Conservation (phyloP, 176 grass and related monocot species). For the bread wheat (Triticum aestivum) region IWGSC_CS_RefSeq_v2.1 NC_057808.1:78142717-78143216, state of each 20-base stretch:
- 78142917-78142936: not conserved
- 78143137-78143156: not conserved
- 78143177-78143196: not conserved
- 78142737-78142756: not conserved
- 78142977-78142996: not conserved
- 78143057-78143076: constrained; percentile 5
- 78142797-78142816: constrained; percentile 32
- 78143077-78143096: constrained; percentile 10
- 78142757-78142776: not conserved
- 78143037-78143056: not conserved
- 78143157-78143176: constrained; percentile 19
- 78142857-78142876: not conserved
- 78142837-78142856: constrained; percentile 4
- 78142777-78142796: constrained; percentile 16
- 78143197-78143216: constrained; percentile 23
- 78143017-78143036: not conserved
- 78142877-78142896: not conserved
- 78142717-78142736: not conserved
- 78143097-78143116: not conserved
- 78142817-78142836: not conserved
- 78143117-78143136: not conserved
- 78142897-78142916: not conserved
- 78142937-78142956: not conserved
- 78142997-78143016: no score
- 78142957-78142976: not conserved